Evolutionary conservation across 2,329 filamentous ascomycete species (phyloP).

Genomic region (Exophiala sp.): DNA sequence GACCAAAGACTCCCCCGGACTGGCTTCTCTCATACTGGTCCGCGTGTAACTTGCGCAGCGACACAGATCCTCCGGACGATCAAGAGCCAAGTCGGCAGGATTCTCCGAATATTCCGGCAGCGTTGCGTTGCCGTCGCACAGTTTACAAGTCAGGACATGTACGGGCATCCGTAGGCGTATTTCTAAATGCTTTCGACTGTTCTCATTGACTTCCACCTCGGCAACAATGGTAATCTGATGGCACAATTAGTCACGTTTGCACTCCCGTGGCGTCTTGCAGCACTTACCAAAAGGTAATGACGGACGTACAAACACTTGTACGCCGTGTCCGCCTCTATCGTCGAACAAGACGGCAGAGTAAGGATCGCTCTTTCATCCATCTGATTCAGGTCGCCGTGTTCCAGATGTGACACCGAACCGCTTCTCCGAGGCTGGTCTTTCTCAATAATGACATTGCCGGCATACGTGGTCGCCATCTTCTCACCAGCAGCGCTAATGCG

Average conservation of each 20-base stretch:
- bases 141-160: slow-evolving; percentile 2
- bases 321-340: slow-evolving; percentile 5
- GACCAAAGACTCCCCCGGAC: neutral
- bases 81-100: neutral
- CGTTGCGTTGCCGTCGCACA: slow-evolving; percentile 3
- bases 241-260: neutral
- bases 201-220: slow-evolving; percentile 2
- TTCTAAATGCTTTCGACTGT: slow-evolving; percentile 4
- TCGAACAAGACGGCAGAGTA: slow-evolving; percentile 2
- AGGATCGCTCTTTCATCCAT: slow-evolving; percentile 2
- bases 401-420: slow-evolving; percentile 1
- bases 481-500: slow-evolving; percentile 7
- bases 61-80: neutral
- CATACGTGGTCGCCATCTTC: slow-evolving; percentile 5
- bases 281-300: slow-evolving; percentile 3
- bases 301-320: slow-evolving; percentile 9
- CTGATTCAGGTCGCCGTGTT: neutral
- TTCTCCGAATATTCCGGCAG: slow-evolving; percentile 9
- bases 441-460: slow-evolving; percentile 1
- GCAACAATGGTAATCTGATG: slow-evolving; percentile 2
- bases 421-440: slow-evolving; percentile 2
- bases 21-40: neutral
- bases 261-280: neutral
- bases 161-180: slow-evolving; percentile 5
- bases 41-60: neutral